Evolutionary conservation across 805 yeast genomes (phyloP), one percentile per base, ranked within the genome.

Genomic region (Yarrowia hollandica): DNA sequence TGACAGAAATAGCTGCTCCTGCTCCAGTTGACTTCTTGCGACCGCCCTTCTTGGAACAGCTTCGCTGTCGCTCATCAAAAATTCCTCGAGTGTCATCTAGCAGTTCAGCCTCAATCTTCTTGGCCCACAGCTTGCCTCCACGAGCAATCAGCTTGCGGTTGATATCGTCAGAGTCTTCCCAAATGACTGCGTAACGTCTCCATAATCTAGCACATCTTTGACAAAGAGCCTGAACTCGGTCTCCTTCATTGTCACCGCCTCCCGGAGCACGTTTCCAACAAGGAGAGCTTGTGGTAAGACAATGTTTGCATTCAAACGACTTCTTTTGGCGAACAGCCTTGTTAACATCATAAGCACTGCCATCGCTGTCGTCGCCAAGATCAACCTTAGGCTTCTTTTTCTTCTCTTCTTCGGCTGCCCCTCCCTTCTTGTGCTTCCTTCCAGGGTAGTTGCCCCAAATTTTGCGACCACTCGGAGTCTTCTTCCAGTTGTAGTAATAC

Each of bases 401-500:
- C 64, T 72, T 19, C 67, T 61, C 42, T 61, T 65, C 58, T 67
- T 61, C 60, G 64, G 63, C 26, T 64, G 71, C 62, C 2, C 60
- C 56, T 5, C 80, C 83, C 64, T 82, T 81, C 68, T 86, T 86
- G 64, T 82, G 82, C 37, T 77, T 71, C 55, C 96, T 72, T 0
- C 94, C 95, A 39, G 83, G 84, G 67, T 73, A 88, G 66, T 85
- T 83, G 31, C 89, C 96, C 96, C 97, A 88, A 15, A 90, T 86
- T 38, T 69, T 68, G 62, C 80, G 83, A 0, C 97, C 97, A 41
- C 77, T 77, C 26, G 79, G 74, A 0, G 96, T 86, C 69, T 91
- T 91, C 71, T 91, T 91, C 98, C 98, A 92, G 57, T 89, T 74
- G 66, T 92, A 92, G 67, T 90, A 92, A 69, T 79, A 90, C 60